These are phyloP conservation scores for Apiospora phragmitis DNA, from an alignment of 2,329 filamentous ascomycete species.

Conservation along the genomic window DNA sequence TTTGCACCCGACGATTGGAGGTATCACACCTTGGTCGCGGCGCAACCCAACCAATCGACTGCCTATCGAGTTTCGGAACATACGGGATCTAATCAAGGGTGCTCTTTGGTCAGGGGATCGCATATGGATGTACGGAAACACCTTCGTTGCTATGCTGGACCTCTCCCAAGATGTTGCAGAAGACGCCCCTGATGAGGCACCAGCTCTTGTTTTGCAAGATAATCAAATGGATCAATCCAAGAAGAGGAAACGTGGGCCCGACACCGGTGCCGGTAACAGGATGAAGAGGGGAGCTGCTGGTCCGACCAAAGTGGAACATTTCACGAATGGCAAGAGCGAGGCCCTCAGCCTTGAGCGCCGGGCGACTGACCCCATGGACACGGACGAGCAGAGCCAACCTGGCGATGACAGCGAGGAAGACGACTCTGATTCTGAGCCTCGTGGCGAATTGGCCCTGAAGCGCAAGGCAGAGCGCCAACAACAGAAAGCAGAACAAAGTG, in stretches of 20 bases:
- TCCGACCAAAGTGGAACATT: constrained; percentile 29
- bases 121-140: constrained; percentile 83
- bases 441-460: constrained; percentile 31
- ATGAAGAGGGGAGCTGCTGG: constrained; percentile 45
- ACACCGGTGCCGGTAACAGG: constrained; percentile 53
- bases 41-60: constrained; percentile 76
- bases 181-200: constrained; percentile 30
- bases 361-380: constrained; percentile 28
- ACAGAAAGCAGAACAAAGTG: constrained; percentile 21
- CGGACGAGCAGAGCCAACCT: constrained; percentile 28
- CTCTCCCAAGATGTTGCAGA: constrained; percentile 66
- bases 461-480: constrained; percentile 28
- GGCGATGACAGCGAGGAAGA: constrained; percentile 33
- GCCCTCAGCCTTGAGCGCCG: constrained; percentile 28
- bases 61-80: constrained; percentile 70
- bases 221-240: constrained; percentile 35
- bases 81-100: constrained; percentile 80
- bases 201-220: constrained; percentile 27
- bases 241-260: constrained; percentile 57
- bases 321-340: constrained; percentile 21
- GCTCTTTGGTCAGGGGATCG: constrained; percentile 79
- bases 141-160: constrained; percentile 92
- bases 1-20: constrained; percentile 76
- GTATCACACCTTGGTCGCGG: constrained; percentile 81
- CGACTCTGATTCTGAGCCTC: constrained; percentile 34